Conservation (phyloP, 352 stramenopile species). For the Phytopythium ostracodes region DNA sequence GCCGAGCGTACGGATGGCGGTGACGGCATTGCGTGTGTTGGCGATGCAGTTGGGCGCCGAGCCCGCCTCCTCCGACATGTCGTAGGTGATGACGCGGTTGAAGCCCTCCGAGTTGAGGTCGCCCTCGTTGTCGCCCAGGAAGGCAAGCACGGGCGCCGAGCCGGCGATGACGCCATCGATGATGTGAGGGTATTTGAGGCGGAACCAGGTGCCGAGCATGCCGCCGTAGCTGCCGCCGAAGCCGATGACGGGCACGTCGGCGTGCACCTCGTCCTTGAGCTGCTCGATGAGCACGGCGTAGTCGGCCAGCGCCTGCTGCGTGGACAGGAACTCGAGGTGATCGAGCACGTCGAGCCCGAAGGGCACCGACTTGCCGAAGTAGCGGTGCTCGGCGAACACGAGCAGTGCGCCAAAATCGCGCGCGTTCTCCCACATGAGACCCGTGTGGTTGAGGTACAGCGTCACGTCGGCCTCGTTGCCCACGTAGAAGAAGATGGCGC, state of each 20-base stretch:
- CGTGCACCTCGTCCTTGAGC: constrained; percentile 34
- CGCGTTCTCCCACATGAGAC: constrained; percentile 73
- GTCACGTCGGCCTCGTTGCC: constrained; percentile 69
- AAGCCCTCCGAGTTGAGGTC: constrained; percentile 37
- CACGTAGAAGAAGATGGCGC: constrained; percentile 67
- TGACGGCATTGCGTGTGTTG: constrained; percentile 26
- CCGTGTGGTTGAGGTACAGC: constrained; percentile 64
- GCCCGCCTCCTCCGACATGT: constrained; percentile 32
- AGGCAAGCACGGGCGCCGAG: constrained; percentile 59
- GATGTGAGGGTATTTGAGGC: constrained; percentile 72
- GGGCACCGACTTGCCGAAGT: constrained; percentile 73
- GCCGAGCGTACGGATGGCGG: constrained; percentile 11
- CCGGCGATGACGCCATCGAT: constrained; percentile 58
- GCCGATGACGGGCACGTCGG: constrained; percentile 52
- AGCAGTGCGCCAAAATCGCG: constrained; percentile 54
- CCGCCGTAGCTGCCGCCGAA: constrained; percentile 80
- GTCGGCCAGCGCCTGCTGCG: constrained; percentile 81
- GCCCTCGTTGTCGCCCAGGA: constrained; percentile 38
- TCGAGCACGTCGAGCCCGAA: constrained; percentile 40
- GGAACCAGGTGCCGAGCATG: constrained; percentile 72
- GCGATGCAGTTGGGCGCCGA: constrained; percentile 30
- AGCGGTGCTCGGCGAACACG: constrained; percentile 76
- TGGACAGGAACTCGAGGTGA: constrained; percentile 74
- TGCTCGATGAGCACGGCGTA: constrained; percentile 50
- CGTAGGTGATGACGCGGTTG: constrained; percentile 34